Evolutionary conservation across 441 rosid species (phyloP).

Genomic region (Metrosideros polymorpha): DNA sequence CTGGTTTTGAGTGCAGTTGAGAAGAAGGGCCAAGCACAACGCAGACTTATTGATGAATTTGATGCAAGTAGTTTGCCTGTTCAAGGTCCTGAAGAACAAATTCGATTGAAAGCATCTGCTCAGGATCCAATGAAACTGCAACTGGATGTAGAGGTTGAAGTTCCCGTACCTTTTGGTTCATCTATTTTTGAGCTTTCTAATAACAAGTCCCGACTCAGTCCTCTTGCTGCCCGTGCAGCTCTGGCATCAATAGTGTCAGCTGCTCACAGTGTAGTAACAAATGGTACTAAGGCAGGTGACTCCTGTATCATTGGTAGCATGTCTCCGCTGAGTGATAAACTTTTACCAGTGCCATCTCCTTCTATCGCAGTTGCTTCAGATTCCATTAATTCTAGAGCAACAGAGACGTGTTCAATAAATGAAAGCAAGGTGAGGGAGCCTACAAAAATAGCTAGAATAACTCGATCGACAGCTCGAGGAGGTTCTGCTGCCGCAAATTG

Average conservation of each 20-base stretch:
- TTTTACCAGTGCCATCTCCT: background rate
- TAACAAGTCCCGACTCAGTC: constrained; percentile 7
- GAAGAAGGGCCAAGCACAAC: background rate
- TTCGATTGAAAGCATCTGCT: background rate
- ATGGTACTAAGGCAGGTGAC: background rate
- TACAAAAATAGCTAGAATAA: background rate
- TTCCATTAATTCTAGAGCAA: background rate
- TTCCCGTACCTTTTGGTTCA: background rate
- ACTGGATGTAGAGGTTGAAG: background rate
- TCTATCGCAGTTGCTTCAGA: background rate
- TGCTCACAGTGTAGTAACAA: background rate
- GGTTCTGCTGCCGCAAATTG: background rate
- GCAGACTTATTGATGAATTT: background rate
- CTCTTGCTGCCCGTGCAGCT: constrained; percentile 13
- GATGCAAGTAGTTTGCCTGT: background rate
- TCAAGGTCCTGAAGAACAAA: background rate
- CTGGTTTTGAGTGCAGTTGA: background rate
- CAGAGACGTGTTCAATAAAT: background rate
- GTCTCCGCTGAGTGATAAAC: background rate
- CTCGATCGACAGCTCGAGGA: background rate
- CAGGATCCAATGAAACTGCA: background rate
- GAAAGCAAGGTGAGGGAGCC: background rate
- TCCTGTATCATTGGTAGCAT: background rate
- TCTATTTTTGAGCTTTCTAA: background rate
- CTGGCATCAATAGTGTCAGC: constrained; percentile 3